phyloP scores from a whole-genome alignment of 148 eudicot species.

The Rhododendron griersonianum region DNA sequence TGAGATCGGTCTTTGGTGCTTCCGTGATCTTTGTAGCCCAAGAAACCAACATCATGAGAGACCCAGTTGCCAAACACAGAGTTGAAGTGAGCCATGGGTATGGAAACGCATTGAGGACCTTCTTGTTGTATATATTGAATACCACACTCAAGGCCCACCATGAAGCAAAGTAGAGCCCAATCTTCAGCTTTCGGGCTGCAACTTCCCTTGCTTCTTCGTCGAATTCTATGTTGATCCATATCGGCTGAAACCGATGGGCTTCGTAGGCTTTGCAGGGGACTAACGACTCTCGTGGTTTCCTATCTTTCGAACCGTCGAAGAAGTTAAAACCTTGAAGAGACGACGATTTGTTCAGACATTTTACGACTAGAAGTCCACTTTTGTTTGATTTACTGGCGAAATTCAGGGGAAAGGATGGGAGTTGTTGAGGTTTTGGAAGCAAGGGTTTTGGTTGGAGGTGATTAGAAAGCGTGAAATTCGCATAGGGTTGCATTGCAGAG shows the following conservation, averaged over 20 bases:
- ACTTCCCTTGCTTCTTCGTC: conserved; percentile 13
- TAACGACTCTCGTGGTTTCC: conserved; percentile 4
- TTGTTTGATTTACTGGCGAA: not conserved
- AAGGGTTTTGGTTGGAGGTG: conserved; percentile 7
- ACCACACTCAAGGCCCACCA: conserved; percentile 56
- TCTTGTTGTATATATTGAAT: conserved; percentile 50
- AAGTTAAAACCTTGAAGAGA: conserved; percentile 14
- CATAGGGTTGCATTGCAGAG: conserved; percentile 12
- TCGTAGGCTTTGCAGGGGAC: conserved; percentile 31
- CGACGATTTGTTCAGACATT: conserved; percentile 17
- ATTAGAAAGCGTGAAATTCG: conserved; percentile 7
- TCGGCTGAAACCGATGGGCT: conserved; percentile 23
- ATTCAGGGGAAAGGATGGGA: conserved; percentile 5
- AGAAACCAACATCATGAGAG: conserved; percentile 43
- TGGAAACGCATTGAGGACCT: conserved; percentile 53
- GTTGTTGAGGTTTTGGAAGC: not conserved
- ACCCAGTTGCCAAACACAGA: conserved; percentile 45
- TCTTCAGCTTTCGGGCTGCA: conserved; percentile 35
- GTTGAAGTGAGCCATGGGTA: conserved; percentile 61
- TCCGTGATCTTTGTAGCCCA: conserved; percentile 48
- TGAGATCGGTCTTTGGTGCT: conserved; percentile 38
- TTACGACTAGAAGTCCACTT: not conserved
- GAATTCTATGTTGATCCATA: conserved; percentile 23
- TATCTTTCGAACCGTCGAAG: conserved; percentile 1
- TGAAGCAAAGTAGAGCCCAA: conserved; percentile 39